phyloP scores from a whole-genome alignment of 768 basidiomycete genomes.

The Auricularia sp. region DNA sequence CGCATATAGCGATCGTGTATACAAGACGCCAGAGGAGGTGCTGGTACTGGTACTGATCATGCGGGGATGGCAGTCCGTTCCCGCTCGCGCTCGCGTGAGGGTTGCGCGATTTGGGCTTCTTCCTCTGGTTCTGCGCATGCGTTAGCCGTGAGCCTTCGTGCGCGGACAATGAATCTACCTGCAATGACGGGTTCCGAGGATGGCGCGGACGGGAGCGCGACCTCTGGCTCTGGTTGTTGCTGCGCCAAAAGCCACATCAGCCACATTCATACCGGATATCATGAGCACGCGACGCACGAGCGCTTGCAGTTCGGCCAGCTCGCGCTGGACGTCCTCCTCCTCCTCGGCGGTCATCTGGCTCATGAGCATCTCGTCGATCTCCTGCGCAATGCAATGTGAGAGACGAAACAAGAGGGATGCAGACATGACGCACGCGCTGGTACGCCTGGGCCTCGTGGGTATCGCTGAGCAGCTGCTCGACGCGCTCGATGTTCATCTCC shows the following conservation, averaged over 20 bases:
- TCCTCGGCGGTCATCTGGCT: constrained; percentile 79
- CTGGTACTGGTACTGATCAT: no score
- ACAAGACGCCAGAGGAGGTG: no score
- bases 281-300: neutral
- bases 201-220: no score
- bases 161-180: no score
- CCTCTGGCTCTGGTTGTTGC: neutral
- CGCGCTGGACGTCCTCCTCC: constrained; percentile 85
- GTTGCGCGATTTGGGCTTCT: no score
- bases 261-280: neutral
- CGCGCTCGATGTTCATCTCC: constrained; percentile 83
- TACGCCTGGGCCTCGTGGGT: constrained; percentile 89
- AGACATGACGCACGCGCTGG: constrained; percentile 50
- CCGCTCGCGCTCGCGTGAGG: no score
- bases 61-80: no score
- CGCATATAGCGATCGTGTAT: no score
- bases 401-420: constrained; percentile 4
- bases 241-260: neutral
- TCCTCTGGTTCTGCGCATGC: no score
- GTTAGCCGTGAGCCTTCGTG: no score
- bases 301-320: constrained; percentile 59
- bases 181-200: no score
- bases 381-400: constrained; percentile 41
- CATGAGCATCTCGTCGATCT: constrained; percentile 80
- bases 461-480: constrained; percentile 90